These are phyloP conservation scores for Penicillium nucicola DNA, from an alignment of 495 filamentous ascomycete genomes.

Conservation along the genomic window DNA sequence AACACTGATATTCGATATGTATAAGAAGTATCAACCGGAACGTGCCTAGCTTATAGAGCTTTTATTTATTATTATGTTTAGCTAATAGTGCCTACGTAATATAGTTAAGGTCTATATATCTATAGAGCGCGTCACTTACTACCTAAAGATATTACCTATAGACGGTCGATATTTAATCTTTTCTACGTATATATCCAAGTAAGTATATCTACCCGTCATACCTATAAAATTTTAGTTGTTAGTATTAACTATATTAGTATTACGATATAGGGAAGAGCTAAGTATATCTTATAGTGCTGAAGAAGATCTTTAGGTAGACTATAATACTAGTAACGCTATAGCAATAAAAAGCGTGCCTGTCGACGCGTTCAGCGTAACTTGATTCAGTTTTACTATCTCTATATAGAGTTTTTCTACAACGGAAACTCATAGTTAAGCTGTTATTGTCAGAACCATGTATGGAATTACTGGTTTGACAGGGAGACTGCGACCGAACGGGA, in stretches of 20 bases:
- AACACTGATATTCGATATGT: too few relatives aligned
- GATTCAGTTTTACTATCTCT: constrained; percentile 20
- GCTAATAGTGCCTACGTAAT: too few relatives aligned
- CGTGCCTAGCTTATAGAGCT: too few relatives aligned
- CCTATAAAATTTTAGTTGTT: background rate
- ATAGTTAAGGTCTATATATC: too few relatives aligned
- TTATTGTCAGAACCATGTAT: too few relatives aligned
- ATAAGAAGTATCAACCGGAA: too few relatives aligned
- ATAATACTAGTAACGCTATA: constrained; percentile 20
- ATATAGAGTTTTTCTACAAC: constrained; percentile 2
- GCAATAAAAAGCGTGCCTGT: constrained; percentile 19
- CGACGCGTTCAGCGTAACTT: constrained; percentile 11
- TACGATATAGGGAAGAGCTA: constrained; percentile 7
- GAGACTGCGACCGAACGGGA: too few relatives aligned
- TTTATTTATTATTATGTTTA: too few relatives aligned
- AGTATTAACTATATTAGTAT: constrained; percentile 7
- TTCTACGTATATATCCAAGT: constrained; percentile 4
- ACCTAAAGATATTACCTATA: constrained; percentile 8
- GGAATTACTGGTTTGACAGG: too few relatives aligned
- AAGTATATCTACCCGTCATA: background rate
- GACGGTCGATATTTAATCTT: constrained; percentile 11
- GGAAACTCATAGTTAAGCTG: constrained; percentile 4
- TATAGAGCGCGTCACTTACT: constrained; percentile 15
- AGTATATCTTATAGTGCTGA: constrained; percentile 22
- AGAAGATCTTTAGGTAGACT: constrained; percentile 13